A percentile compares a stretch with the other conserved stretches of the same genome.
These are phyloP conservation scores for Alternaria gaisen DNA, from an alignment of 2,329 filamentous ascomycete genomes.

Conservation along the genomic window DNA sequence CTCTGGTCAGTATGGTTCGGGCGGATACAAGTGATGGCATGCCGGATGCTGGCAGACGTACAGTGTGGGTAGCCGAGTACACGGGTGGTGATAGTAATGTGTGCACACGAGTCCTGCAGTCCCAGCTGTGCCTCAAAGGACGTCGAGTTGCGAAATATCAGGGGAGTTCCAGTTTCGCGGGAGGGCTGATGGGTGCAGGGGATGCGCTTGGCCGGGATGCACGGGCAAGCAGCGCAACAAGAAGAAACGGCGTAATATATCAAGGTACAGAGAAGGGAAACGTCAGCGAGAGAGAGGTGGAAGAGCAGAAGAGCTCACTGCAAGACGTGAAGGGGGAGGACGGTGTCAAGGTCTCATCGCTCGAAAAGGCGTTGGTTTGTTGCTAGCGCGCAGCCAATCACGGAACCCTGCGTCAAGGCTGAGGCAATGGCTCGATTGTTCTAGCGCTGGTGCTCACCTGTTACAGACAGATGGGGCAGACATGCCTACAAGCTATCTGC, in stretches of 20 bases:
- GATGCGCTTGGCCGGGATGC: slow-evolving; percentile 15
- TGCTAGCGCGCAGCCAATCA: slow-evolving; percentile 25
- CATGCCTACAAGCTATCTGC: slow-evolving; percentile 4
- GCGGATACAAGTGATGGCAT: not conserved
- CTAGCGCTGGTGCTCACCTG: slow-evolving; percentile 18
- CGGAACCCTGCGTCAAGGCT: slow-evolving; percentile 27
- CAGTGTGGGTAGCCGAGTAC: slow-evolving; percentile 14
- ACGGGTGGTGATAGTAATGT: slow-evolving; percentile 10
- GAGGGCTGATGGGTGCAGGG: slow-evolving; percentile 28
- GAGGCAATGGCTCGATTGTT: slow-evolving; percentile 25
- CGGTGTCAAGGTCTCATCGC: slow-evolving; percentile 5
- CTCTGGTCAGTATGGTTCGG: slow-evolving; percentile 6
- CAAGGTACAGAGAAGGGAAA: slow-evolving; percentile 35
- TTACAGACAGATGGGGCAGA: slow-evolving; percentile 12
- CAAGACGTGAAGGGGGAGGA: slow-evolving; percentile 18
- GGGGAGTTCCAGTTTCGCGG: slow-evolving; percentile 21
- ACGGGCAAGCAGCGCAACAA: slow-evolving; percentile 24
- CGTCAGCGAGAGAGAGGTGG: slow-evolving; percentile 11
- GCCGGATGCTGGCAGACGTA: slow-evolving; percentile 7
- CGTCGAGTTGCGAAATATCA: slow-evolving; percentile 29
- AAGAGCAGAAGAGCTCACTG: slow-evolving; percentile 19
- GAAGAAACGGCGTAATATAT: slow-evolving; percentile 35
- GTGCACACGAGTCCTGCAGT: slow-evolving; percentile 38
- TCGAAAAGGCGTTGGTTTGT: slow-evolving; percentile 21
- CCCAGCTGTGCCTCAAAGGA: slow-evolving; percentile 46